phyloP scores from a whole-genome alignment of 2,329 filamentous ascomycete species.

The Bertia moriformis region DNA sequence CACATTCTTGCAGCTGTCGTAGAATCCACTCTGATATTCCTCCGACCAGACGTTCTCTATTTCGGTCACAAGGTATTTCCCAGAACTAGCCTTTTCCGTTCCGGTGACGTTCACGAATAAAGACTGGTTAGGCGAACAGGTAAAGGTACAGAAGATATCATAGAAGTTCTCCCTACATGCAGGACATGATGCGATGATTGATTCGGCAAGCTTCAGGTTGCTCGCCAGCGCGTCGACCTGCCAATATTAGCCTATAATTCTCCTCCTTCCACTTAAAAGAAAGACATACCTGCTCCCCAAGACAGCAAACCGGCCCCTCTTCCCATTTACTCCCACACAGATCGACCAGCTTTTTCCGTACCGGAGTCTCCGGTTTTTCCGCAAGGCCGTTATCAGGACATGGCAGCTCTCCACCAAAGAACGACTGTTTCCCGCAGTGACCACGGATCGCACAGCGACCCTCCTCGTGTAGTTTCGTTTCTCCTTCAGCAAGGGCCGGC shows the following conservation, averaged over 20 bases:
- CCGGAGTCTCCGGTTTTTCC: constrained; percentile 30
- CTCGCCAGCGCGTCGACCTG: constrained; percentile 67
- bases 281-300: constrained; percentile 32
- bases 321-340: constrained; percentile 53
- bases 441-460: constrained; percentile 11
- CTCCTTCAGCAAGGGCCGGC: background rate
- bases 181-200: constrained; percentile 82
- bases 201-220: constrained; percentile 74
- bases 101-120: constrained; percentile 86
- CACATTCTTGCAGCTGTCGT: constrained; percentile 95
- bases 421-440: constrained; percentile 49
- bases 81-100: constrained; percentile 34
- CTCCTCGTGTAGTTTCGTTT: constrained; percentile 9
- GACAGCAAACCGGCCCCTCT: constrained; percentile 46
- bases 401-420: constrained; percentile 51
- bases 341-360: constrained; percentile 41
- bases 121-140: constrained; percentile 91
- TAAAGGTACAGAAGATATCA: constrained; percentile 96
- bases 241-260: too few relatives aligned
- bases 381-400: constrained; percentile 53
- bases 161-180: constrained; percentile 98
- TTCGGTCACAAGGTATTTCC: constrained; percentile 63
- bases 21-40: constrained; percentile 75
- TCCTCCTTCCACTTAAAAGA: background rate
- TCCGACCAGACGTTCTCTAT: constrained; percentile 79